These are phyloP conservation scores for Puccinia sorghi DNA, from an alignment of 1,284 basidiomycete genomes.

Conservation along the genomic window DNA sequence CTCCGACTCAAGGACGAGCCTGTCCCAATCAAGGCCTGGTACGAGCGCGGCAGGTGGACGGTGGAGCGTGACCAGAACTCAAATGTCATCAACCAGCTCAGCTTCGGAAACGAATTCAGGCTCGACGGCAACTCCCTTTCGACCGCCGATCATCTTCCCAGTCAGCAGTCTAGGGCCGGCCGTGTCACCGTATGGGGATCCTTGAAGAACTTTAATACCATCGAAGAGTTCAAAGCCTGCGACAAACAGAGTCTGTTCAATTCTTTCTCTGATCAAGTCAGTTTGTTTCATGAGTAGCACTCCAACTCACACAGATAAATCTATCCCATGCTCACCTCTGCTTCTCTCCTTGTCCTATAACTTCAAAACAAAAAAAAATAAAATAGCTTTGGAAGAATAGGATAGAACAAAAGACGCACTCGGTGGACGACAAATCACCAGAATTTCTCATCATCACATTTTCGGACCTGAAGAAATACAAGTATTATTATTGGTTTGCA, in stretches of 20 bases:
- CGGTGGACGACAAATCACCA: constrained; percentile 33
- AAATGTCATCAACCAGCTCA: constrained; percentile 58
- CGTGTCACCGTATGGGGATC: constrained; percentile 64
- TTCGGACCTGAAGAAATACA: constrained; percentile 96
- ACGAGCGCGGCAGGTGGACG: constrained; percentile 71
- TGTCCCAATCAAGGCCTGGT: constrained; percentile 68
- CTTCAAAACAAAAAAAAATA: not conserved
- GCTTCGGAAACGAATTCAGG: constrained; percentile 55
- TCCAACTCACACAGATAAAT: not conserved
- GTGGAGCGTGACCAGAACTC: constrained; percentile 66
- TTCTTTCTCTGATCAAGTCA: constrained; percentile 63
- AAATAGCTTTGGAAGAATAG: constrained; percentile 13
- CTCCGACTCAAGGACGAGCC: constrained; percentile 77
- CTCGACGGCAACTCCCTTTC: constrained; percentile 56
- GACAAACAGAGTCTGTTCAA: constrained; percentile 86
- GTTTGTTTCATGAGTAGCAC: not conserved
- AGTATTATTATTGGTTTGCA: constrained; percentile 96
- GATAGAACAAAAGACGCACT: constrained; percentile 10
- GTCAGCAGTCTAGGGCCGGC: not conserved
- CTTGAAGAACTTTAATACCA: constrained; percentile 81
- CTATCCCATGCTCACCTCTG: too few species aligned
- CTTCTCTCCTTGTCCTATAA: too few species aligned
- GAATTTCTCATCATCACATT: constrained; percentile 84
- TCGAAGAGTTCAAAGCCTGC: constrained; percentile 88
- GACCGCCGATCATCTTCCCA: not conserved